phyloP scores from a whole-genome alignment of 2,329 filamentous ascomycete species.

The Acarospora socialis region DNA sequence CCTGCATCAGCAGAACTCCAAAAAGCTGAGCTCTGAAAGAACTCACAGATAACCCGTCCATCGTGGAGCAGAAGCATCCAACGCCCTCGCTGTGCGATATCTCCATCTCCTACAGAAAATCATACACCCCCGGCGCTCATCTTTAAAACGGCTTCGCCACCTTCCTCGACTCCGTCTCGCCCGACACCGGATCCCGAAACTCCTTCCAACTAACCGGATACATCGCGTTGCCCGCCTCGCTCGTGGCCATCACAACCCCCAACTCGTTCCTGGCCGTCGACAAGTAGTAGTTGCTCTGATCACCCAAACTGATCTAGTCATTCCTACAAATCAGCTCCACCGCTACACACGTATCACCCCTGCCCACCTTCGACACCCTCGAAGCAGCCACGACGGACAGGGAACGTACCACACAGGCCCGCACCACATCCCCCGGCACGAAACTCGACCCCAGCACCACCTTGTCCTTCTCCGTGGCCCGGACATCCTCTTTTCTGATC shows the following conservation, averaged over 20 bases:
- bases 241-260: constrained; percentile 85
- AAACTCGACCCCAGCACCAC: constrained; percentile 86
- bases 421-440: constrained; percentile 79
- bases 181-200: constrained; percentile 71
- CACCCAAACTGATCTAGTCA: constrained; percentile 65
- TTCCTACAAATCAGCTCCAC: background rate
- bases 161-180: constrained; percentile 65
- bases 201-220: constrained; percentile 91
- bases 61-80: too few relatives aligned
- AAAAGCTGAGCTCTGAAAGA: too few relatives aligned
- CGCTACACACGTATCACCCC: background rate
- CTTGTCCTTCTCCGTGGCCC: constrained; percentile 90
- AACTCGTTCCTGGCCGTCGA: constrained; percentile 81
- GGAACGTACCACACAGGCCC: constrained; percentile 59
- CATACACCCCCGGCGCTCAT: too few relatives aligned
- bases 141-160: constrained; percentile 87
- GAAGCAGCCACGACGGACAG: background rate
- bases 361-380: background rate
- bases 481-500: constrained; percentile 78
- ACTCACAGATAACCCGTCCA: too few relatives aligned
- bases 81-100: too few relatives aligned
- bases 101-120: too few relatives aligned
- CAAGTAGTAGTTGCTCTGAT: constrained; percentile 92
- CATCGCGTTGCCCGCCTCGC: constrained; percentile 80
- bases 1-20: too few relatives aligned